Conservation (phyloP, 345 rosid species). For the Excoecaria cochinchinensis region DNA sequence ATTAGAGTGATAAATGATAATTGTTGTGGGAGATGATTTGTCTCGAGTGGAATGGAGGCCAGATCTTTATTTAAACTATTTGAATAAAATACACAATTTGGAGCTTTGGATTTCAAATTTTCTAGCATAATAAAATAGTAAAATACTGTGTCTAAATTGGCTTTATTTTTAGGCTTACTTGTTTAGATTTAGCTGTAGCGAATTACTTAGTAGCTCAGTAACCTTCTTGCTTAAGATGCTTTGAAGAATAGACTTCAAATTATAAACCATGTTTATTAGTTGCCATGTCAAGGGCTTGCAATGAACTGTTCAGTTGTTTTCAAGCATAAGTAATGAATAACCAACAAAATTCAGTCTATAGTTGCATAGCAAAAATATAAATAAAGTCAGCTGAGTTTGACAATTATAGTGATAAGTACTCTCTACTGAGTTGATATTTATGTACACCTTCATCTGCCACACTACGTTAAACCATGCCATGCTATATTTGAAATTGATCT, state of each 20-base stretch:
- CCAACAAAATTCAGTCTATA: not conserved
- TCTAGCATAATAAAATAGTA: not conserved
- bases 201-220: not conserved
- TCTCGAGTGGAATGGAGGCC: not conserved
- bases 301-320: not conserved
- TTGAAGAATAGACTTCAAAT: not conserved
- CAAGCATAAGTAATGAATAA: not conserved
- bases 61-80: not conserved
- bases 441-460: not conserved
- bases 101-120: not conserved
- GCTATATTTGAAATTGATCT: not conserved
- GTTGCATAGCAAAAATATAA: slow-evolving; percentile 2
- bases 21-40: not conserved
- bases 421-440: not conserved
- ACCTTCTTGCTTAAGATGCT: not conserved
- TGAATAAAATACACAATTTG: not conserved
- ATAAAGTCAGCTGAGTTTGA: no score
- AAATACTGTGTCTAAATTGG: not conserved
- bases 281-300: not conserved
- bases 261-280: not conserved
- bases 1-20: no score
- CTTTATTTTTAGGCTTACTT: not conserved
- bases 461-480: not conserved
- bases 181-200: not conserved
- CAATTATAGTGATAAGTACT: not conserved